Percentiles rank a stretch among this genome's conserved stretches.
Conservation (phyloP, 108 stramenopile genomes). For the Conticribra weissflogii region DNA sequence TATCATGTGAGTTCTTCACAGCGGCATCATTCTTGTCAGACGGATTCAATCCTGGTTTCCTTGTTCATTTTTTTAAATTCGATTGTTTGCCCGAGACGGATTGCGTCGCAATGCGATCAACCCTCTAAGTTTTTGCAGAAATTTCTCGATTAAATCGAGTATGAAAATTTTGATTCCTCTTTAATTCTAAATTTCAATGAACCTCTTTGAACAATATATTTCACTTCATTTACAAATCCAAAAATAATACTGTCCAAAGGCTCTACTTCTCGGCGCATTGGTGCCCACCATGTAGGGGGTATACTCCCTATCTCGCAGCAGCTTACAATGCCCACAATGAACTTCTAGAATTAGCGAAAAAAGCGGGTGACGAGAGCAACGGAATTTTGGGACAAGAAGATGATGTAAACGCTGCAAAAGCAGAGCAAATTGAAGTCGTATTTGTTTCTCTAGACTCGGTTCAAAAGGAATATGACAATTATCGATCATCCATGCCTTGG, state of each 20-base stretch:
- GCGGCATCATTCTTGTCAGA: neutral
- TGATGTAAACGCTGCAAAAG: conserved; percentile 51
- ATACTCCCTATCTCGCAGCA: conserved; percentile 85
- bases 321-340: conserved; percentile 71
- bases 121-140: too few relatives aligned
- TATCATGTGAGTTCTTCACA: conserved; percentile 31
- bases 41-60: neutral
- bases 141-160: too few relatives aligned
- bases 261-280: conserved; percentile 83
- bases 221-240: too few relatives aligned
- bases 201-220: too few relatives aligned
- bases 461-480: conserved; percentile 68
- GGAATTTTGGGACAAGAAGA: conserved; percentile 18
- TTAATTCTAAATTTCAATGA: too few relatives aligned
- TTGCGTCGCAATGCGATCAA: too few relatives aligned
- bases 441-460: conserved; percentile 87
- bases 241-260: too few relatives aligned
- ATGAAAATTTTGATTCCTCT: too few relatives aligned
- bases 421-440: conserved; percentile 74
- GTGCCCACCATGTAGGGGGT: conserved; percentile 90
- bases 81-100: too few relatives aligned
- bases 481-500: conserved; percentile 84
- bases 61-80: neutral
- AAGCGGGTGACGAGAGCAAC: neutral
- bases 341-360: conserved; percentile 3